Percentiles rank a stretch among this genome's conserved stretches.
phyloP scores from a whole-genome alignment of 495 filamentous ascomycete species.

The Annulohypoxylon stygium region DNA sequence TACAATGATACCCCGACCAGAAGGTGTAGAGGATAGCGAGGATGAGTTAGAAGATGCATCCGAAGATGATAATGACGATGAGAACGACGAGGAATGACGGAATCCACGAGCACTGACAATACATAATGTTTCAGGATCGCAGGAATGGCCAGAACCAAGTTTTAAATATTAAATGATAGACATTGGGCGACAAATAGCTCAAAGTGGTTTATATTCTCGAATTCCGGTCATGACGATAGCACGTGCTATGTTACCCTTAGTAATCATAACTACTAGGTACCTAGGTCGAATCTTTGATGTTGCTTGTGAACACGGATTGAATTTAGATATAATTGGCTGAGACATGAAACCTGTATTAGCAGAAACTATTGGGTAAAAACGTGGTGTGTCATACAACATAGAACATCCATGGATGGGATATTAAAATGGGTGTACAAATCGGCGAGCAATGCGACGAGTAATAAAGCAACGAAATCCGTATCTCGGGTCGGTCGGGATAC shows the following conservation, averaged over 20 bases:
- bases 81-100: conserved; percentile 57
- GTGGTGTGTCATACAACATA: conserved; percentile 6
- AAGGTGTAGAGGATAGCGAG: conserved; percentile 63
- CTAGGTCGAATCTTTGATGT: no score
- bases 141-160: not conserved
- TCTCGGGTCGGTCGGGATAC: not conserved
- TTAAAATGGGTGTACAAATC: not conserved
- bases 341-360: not conserved
- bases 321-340: not conserved
- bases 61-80: conserved; percentile 58
- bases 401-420: not conserved
- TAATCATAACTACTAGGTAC: not conserved
- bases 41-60: conserved; percentile 59
- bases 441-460: conserved; percentile 4
- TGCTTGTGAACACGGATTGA: no score
- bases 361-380: not conserved
- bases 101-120: not conserved
- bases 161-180: not conserved
- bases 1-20: conserved; percentile 76
- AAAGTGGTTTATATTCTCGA: not conserved
- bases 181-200: not conserved
- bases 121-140: not conserved
- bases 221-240: not conserved
- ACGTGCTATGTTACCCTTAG: conserved; percentile 1
- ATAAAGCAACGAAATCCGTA: not conserved